These are phyloP conservation scores for Solanum lycopersicoides DNA, from an alignment of 257 asterid genomes.

Conservation along the genomic window DNA sequence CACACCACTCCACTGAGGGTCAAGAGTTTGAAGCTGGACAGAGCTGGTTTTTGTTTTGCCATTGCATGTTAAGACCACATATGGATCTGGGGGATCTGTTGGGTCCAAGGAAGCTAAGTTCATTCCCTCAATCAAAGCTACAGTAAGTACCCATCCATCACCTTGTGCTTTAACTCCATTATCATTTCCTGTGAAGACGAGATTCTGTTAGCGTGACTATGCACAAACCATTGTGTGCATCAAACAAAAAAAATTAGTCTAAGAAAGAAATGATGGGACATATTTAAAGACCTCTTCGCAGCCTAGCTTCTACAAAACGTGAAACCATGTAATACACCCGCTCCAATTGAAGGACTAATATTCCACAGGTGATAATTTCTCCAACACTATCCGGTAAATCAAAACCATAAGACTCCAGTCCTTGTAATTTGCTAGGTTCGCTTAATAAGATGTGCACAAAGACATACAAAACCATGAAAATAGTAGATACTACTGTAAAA, in stretches of 20 bases:
- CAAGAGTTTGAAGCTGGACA: constrained; percentile 72
- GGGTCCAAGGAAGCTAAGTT: constrained; percentile 44
- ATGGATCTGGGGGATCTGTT: constrained; percentile 58
- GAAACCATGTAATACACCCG: constrained; percentile 57
- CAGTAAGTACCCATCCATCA: constrained; percentile 93
- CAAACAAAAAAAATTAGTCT: background rate
- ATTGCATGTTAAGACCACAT: constrained; percentile 80
- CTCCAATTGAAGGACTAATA: constrained; percentile 55
- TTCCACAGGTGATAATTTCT: constrained; percentile 51
- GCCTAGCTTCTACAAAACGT: constrained; percentile 70
- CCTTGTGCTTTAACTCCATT: constrained; percentile 82
- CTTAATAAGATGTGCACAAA: constrained; percentile 48
- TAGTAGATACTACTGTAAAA: constrained; percentile 49
- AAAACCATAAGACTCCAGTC: constrained; percentile 63
- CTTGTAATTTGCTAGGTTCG: constrained; percentile 32
- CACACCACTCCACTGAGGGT: constrained; percentile 88
- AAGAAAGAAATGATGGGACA: background rate
- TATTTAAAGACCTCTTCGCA: constrained; percentile 39
- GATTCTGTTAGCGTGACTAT: background rate
- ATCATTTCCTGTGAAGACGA: constrained; percentile 51
- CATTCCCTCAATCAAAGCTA: constrained; percentile 65
- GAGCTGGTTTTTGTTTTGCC: constrained; percentile 93
- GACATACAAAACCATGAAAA: constrained; percentile 38
- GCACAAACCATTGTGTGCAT: background rate
- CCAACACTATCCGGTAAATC: constrained; percentile 90